A percentile compares a stretch with the other conserved stretches of the same genome.
phyloP scores from a whole-genome alignment of 495 filamentous ascomycete genomes.

The Aspergillus bertholletiae region DNA sequence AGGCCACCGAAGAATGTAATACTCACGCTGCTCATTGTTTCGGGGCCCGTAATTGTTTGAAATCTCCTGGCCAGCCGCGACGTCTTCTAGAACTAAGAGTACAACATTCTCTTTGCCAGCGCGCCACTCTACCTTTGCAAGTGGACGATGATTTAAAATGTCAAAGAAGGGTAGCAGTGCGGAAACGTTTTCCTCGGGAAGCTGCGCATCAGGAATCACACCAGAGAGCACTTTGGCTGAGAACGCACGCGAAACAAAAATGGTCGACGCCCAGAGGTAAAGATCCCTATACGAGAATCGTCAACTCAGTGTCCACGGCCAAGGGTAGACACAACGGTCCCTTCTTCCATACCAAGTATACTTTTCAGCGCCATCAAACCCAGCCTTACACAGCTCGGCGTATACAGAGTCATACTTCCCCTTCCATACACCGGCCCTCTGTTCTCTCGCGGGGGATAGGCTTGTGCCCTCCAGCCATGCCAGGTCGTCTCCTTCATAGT shows the following conservation, averaged over 20 bases:
- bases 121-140: constrained; percentile 59
- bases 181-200: constrained; percentile 39
- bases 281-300: constrained; percentile 46
- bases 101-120: constrained; percentile 44
- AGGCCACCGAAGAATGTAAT: background rate
- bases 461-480: constrained; percentile 59
- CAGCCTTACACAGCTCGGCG: constrained; percentile 31
- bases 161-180: constrained; percentile 62
- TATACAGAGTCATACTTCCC: constrained; percentile 46
- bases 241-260: constrained; percentile 56
- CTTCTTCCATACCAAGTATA: constrained; percentile 39
- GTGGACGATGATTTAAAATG: constrained; percentile 54
- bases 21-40: constrained; percentile 60
- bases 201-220: constrained; percentile 24
- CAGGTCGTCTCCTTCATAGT: constrained; percentile 54
- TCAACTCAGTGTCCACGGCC: background rate
- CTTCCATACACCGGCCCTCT: constrained; percentile 41
- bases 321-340: background rate
- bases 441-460: constrained; percentile 44
- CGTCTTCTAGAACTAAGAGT: constrained; percentile 44
- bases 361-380: constrained; percentile 24
- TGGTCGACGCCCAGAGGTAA: constrained; percentile 62
- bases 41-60: constrained; percentile 69
- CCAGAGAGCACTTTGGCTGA: constrained; percentile 45
- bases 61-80: constrained; percentile 51